Percentiles rank a stretch among this genome's conserved stretches.
Evolutionary conservation across 2,329 filamentous ascomycete genomes (phyloP).

Genomic region (Colletotrichum karsti): DNA sequence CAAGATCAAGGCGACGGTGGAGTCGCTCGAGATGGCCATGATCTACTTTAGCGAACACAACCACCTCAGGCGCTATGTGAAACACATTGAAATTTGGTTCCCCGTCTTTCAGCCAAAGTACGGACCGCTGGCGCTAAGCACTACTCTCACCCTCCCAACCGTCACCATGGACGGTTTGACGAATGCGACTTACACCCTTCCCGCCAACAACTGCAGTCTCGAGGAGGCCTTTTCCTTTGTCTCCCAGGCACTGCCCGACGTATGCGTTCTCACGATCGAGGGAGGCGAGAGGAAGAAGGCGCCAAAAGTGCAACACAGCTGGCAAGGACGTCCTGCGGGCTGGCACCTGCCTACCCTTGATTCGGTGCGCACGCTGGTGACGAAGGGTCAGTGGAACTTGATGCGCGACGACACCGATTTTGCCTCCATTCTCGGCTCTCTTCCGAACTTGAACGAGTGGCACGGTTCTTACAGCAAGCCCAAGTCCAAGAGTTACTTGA

Average conservation of each 20-base stretch:
- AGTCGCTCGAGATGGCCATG: slow-evolving; percentile 67
- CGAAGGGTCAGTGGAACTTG: slow-evolving; percentile 81
- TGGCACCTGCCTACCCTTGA: slow-evolving; percentile 55
- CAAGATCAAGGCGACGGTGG: slow-evolving; percentile 76
- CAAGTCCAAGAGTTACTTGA: slow-evolving; percentile 78
- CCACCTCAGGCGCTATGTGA: slow-evolving; percentile 71
- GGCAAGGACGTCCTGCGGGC: slow-evolving; percentile 33
- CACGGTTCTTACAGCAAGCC: slow-evolving; percentile 74
- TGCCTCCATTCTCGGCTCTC: slow-evolving; percentile 64
- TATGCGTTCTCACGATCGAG: slow-evolving; percentile 75
- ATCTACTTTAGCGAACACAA: slow-evolving; percentile 66
- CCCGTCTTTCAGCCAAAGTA: slow-evolving; percentile 74
- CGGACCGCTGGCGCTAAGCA: slow-evolving; percentile 50
- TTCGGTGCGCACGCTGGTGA: slow-evolving; percentile 72
- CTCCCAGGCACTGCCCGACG: slow-evolving; percentile 64
- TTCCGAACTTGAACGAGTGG: slow-evolving; percentile 73
- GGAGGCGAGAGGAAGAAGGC: slow-evolving; percentile 82
- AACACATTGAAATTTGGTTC: slow-evolving; percentile 81
- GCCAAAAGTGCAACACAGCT: slow-evolving; percentile 62
- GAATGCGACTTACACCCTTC: slow-evolving; percentile 66
- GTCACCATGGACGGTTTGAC: slow-evolving; percentile 64
- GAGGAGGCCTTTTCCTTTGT: slow-evolving; percentile 76
- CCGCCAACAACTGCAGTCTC: slow-evolving; percentile 73
- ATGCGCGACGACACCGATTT: slow-evolving; percentile 72
- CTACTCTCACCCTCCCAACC: slow-evolving; percentile 56